Conservation (phyloP, 2,329 filamentous ascomycete species). For the Lachnellula arida region DNA sequence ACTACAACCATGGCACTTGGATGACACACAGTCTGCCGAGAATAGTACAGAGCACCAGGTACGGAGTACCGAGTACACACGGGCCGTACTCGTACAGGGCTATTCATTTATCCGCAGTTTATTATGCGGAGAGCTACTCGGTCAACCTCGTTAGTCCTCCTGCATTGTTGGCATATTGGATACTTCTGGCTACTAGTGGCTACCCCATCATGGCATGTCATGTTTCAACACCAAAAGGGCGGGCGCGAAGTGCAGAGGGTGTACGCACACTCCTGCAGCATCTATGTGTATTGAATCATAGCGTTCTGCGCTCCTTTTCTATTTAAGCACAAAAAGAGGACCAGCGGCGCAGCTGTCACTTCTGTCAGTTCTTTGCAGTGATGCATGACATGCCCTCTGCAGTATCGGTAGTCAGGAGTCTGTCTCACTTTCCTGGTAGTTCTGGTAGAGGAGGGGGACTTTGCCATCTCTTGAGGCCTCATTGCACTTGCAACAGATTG, state of each 20-base stretch:
- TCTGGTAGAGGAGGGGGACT: no score
- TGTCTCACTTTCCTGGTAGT: no score
- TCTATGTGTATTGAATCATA: neutral
- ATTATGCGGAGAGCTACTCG: neutral
- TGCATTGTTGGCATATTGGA: neutral
- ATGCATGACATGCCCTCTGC: neutral
- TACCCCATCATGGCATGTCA: no score
- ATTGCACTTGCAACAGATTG: no score
- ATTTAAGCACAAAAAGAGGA: neutral
- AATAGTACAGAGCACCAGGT: neutral
- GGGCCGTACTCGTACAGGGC: neutral
- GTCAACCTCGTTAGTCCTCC: neutral
- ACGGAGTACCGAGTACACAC: neutral
- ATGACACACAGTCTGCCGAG: neutral
- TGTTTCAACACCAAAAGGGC: no score
- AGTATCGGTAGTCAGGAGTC: no score
- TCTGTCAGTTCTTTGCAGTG: neutral
- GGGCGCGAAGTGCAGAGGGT: neutral
- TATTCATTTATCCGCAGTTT: neutral
- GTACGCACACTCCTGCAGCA: neutral
- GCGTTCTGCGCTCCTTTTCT: neutral
- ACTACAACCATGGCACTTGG: no score
- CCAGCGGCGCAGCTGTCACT: neutral
- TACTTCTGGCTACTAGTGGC: no score
- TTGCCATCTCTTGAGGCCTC: no score